These are phyloP conservation scores for Gymnopilus dilepis DNA, from an alignment of 768 basidiomycete species.

Conservation along the genomic window DNA sequence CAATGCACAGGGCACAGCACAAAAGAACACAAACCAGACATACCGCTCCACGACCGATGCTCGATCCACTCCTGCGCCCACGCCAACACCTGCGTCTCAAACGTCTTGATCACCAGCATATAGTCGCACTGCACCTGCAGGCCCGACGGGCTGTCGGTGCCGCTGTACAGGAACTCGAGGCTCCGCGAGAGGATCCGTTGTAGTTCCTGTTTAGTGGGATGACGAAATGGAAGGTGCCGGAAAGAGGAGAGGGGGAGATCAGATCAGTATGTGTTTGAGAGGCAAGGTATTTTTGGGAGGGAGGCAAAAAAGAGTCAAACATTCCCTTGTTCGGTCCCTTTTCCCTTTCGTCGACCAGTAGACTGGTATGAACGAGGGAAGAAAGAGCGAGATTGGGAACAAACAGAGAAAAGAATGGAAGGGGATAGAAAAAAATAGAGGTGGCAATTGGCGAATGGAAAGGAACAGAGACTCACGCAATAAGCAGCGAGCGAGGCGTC, in stretches of 20 bases:
- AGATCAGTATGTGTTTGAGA: no score
- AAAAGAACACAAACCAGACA: conserved; percentile 21
- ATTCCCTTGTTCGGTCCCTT: background rate
- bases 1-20: background rate
- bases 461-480: conserved; percentile 55
- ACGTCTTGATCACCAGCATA: conserved; percentile 79
- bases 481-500: conserved; percentile 80
- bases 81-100: conserved; percentile 75
- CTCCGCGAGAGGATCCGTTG: conserved; percentile 90
- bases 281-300: no score
- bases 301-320: conserved; percentile 15
- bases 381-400: background rate
- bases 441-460: background rate
- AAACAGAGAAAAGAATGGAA: background rate
- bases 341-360: background rate
- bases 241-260: no score
- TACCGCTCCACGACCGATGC: conserved; percentile 34
- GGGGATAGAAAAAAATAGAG: background rate
- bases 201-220: conserved; percentile 61
- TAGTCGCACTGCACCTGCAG: conserved; percentile 87
- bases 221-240: no score
- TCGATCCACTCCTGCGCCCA: conserved; percentile 64
- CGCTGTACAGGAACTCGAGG: conserved; percentile 89
- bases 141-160: conserved; percentile 79
- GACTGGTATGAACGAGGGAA: background rate